Percentiles rank a stretch among this genome's conserved stretches.
Evolutionary conservation across 148 eudicot species (phyloP).

Genomic region (Salicornia ramosissima): DNA sequence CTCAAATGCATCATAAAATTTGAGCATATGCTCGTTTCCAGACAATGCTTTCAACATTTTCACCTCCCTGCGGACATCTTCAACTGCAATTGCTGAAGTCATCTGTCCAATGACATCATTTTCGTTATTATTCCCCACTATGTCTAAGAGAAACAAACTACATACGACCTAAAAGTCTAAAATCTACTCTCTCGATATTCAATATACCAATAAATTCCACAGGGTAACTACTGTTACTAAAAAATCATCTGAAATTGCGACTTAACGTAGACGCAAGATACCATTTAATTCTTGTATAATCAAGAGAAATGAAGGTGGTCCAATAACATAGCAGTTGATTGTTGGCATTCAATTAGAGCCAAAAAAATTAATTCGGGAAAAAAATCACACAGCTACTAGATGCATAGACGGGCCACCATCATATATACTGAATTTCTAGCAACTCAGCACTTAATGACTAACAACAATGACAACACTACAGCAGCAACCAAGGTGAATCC

Average conservation of each 20-base stretch:
- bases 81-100: constrained; percentile 89
- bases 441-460: neutral
- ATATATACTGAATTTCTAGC: neutral
- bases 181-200: neutral
- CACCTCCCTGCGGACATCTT: constrained; percentile 99
- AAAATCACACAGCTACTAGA: neutral
- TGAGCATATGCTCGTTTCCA: constrained; percentile 74
- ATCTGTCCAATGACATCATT: constrained; percentile 48
- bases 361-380: neutral
- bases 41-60: constrained; percentile 86
- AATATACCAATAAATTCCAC: neutral
- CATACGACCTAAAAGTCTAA: neutral
- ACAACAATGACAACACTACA: neutral
- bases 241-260: neutral
- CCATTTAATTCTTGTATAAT: neutral
- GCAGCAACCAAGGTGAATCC: neutral
- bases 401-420: neutral
- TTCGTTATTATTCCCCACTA: constrained; percentile 5
- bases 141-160: neutral
- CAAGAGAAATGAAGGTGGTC: neutral
- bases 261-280: neutral
- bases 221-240: neutral
- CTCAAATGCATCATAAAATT: constrained; percentile 84
- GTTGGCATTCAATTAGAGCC: neutral
- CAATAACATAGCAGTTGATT: neutral